A percentile compares a stretch with the other conserved stretches of the same genome.
These are phyloP conservation scores for Cylindrotheca fusiformis DNA, from an alignment of 108 stramenopile species.

Conservation along the genomic window DNA sequence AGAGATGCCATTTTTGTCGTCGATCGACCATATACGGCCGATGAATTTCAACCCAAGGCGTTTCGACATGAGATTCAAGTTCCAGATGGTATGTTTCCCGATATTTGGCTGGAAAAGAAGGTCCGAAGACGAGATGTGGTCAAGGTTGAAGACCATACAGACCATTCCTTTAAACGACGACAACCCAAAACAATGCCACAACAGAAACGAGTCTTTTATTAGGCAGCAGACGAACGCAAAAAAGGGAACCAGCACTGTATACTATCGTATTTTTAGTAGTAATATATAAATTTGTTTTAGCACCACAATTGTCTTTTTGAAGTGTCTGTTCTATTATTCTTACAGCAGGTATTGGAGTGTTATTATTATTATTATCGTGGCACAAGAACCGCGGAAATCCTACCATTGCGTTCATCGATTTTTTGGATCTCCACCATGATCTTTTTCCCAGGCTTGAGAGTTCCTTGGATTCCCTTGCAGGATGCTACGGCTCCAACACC, in stretches of 20 bases:
- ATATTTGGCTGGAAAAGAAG: slow-evolving; percentile 13
- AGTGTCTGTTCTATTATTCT: too few species aligned
- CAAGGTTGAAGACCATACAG: background rate
- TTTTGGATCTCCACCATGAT: slow-evolving; percentile 50
- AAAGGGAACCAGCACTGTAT: too few species aligned
- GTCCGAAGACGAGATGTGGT: background rate
- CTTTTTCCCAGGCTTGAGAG: slow-evolving; percentile 47
- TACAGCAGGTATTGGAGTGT: too few species aligned
- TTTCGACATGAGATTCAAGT: slow-evolving; percentile 36
- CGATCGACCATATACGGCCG: slow-evolving; percentile 13
- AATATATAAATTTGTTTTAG: too few species aligned
- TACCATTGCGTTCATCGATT: slow-evolving; percentile 51
- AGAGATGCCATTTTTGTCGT: slow-evolving; percentile 36
- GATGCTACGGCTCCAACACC: slow-evolving; percentile 52
- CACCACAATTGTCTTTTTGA: too few species aligned
- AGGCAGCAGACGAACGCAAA: too few species aligned
- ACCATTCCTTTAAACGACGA: background rate
- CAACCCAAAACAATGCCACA: background rate
- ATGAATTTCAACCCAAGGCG: slow-evolving; percentile 15
- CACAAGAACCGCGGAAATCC: slow-evolving; percentile 5
- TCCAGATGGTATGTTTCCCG: slow-evolving; percentile 27
- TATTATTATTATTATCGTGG: too few species aligned
- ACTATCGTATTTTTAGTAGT: too few species aligned
- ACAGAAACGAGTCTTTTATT: background rate
- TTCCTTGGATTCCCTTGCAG: slow-evolving; percentile 52